These are phyloP conservation scores for Leccinellum luteum DNA, from an alignment of 768 basidiomycete genomes.

Conservation along the genomic window DNA sequence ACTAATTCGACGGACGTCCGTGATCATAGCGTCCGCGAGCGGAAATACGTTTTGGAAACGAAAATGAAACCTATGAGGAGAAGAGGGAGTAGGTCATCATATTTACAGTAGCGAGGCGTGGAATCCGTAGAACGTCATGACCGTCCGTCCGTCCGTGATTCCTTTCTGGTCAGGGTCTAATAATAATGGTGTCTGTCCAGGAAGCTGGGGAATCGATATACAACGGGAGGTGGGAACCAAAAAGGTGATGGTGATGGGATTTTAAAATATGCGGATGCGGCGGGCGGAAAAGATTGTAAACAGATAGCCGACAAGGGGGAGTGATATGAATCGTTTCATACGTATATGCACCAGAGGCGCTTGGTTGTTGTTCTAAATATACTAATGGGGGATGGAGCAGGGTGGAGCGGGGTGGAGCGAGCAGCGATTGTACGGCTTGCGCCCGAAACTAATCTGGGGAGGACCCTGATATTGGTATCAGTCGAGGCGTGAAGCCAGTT, in stretches of 20 bases:
- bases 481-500: neutral
- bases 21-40: neutral
- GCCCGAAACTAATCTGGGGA: neutral
- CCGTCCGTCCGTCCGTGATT: neutral
- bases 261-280: neutral
- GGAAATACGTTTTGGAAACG: neutral
- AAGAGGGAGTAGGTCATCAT: neutral
- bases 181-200: neutral
- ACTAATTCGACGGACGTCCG: neutral
- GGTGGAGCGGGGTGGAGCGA: neutral
- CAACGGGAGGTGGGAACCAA: neutral
- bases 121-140: neutral
- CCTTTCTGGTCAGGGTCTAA: neutral
- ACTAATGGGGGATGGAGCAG: neutral
- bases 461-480: slow-evolving; percentile 4
- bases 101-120: neutral
- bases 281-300: neutral
- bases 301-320: neutral
- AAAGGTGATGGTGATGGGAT: neutral
- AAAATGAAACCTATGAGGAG: neutral
- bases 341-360: neutral
- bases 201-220: neutral
- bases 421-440: neutral
- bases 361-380: neutral
- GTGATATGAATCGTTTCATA: neutral